Conservation (phyloP, 225 moss, liverwort and hornwort species). For the Physcomitrellopsis africana region DNA sequence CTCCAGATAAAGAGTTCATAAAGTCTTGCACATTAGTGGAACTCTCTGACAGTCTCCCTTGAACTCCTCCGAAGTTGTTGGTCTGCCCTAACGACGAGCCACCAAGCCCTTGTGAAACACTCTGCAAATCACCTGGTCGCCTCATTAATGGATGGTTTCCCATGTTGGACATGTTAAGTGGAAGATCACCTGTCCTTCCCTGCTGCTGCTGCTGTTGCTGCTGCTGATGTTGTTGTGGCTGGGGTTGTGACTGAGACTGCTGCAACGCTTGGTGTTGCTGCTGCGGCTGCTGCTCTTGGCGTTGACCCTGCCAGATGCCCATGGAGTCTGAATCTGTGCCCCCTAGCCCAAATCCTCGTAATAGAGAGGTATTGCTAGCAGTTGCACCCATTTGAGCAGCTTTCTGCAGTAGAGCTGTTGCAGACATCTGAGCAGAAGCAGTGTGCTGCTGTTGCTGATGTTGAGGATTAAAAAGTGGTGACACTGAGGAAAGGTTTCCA, state of each 20-base stretch:
- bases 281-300: slow-evolving; percentile 71
- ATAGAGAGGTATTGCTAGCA: slow-evolving; percentile 83
- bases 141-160: slow-evolving; percentile 68
- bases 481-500: slow-evolving; percentile 64
- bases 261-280: slow-evolving; percentile 28
- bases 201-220: slow-evolving; percentile 49
- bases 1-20: slow-evolving; percentile 85
- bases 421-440: slow-evolving; percentile 93
- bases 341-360: slow-evolving; percentile 90
- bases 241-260: slow-evolving; percentile 10
- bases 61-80: slow-evolving; percentile 77
- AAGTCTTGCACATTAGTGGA: slow-evolving; percentile 78
- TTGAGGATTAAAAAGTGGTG: slow-evolving; percentile 86
- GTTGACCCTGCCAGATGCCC: slow-evolving; percentile 86
- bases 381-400: slow-evolving; percentile 99
- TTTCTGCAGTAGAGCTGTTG: slow-evolving; percentile 98
- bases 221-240: slow-evolving; percentile 13
- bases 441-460: slow-evolving; percentile 80
- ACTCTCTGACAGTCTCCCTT: slow-evolving; percentile 59
- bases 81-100: slow-evolving; percentile 68
- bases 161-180: slow-evolving; percentile 80
- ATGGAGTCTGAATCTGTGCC: slow-evolving; percentile 80
- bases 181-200: slow-evolving; percentile 93
- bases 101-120: slow-evolving; percentile 83
- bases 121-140: slow-evolving; percentile 80